Percentiles rank a stretch among this genome's conserved stretches.
Evolutionary conservation across 2,329 filamentous ascomycete genomes (phyloP).

Genomic region (Nannizziopsis arthrosporioides): DNA sequence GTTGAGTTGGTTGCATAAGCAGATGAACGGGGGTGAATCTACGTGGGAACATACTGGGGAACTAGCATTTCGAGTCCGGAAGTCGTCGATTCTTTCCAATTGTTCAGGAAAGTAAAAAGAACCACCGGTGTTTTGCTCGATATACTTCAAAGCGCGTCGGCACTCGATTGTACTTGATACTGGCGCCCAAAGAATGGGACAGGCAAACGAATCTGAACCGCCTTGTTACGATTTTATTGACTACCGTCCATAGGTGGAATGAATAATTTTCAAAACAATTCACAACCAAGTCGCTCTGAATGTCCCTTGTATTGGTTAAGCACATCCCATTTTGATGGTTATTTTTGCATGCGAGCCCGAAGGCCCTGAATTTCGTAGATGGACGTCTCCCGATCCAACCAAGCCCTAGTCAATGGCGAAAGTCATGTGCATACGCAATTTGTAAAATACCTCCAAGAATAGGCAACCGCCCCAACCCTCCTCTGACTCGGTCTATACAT

Average conservation of each 20-base stretch:
- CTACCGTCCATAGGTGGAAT: conserved; percentile 12
- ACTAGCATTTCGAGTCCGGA: conserved; percentile 2
- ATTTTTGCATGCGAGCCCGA: too few relatives aligned
- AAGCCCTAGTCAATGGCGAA: too few relatives aligned
- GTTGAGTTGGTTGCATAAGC: conserved; percentile 85
- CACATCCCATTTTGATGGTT: too few relatives aligned
- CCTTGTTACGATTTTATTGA: conserved; percentile 11
- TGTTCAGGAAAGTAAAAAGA: conserved; percentile 4
- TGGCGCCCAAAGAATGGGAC: background rate
- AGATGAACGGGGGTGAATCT: conserved; percentile 1
- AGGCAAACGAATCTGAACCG: conserved; percentile 4
- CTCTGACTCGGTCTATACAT: too few relatives aligned
- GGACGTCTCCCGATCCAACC: too few relatives aligned
- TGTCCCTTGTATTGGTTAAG: background rate
- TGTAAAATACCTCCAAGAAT: too few relatives aligned
- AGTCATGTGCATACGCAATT: too few relatives aligned
- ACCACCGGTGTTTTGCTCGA: conserved; percentile 10
- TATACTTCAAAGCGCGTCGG: conserved; percentile 7
- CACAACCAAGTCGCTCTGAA: background rate
- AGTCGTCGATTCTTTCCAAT: conserved; percentile 6
- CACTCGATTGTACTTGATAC: conserved; percentile 4
- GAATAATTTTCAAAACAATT: background rate
- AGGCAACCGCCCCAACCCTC: too few relatives aligned
- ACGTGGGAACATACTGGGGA: conserved; percentile 1
- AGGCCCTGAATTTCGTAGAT: too few relatives aligned